These are phyloP conservation scores for Phytophthora rubi DNA, from an alignment of 352 stramenopile species.

Conservation along the genomic window DNA sequence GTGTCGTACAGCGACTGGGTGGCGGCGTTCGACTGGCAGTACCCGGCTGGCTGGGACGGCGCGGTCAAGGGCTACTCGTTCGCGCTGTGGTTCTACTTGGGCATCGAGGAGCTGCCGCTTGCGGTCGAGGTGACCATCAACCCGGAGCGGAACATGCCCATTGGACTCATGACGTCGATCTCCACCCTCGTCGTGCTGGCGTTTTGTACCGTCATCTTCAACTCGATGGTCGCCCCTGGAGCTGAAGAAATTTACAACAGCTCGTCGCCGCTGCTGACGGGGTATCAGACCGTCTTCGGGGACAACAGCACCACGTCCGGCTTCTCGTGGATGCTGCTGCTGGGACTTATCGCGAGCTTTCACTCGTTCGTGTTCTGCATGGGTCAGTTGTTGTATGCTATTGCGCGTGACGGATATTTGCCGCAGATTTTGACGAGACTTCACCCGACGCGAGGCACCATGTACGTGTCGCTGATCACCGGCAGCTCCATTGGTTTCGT, in stretches of 20 bases:
- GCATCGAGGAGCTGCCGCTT: constrained; percentile 71
- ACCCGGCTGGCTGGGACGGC: constrained; percentile 51
- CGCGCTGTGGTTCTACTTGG: constrained; percentile 75
- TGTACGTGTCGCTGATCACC: constrained; percentile 60
- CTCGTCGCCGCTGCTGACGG: constrained; percentile 56
- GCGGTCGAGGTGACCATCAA: constrained; percentile 74
- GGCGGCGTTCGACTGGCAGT: constrained; percentile 51
- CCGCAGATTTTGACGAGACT: constrained; percentile 54
- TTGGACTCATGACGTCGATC: constrained; percentile 66
- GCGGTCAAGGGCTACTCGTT: constrained; percentile 68
- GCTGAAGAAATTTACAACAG: constrained; percentile 50
- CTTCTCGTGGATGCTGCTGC: constrained; percentile 73
- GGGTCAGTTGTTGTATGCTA: constrained; percentile 68
- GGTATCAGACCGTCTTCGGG: constrained; percentile 73
- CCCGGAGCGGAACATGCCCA: constrained; percentile 63
- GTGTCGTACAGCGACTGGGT: constrained; percentile 70
- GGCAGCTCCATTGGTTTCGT: constrained; percentile 55
- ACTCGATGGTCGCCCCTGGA: constrained; percentile 68
- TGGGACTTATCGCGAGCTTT: constrained; percentile 71
- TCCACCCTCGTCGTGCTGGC: constrained; percentile 53
- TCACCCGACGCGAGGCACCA: constrained; percentile 55
- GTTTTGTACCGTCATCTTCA: constrained; percentile 70
- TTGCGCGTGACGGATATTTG: constrained; percentile 69
- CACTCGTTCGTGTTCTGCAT: constrained; percentile 87
- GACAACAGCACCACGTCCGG: constrained; percentile 69